These are phyloP conservation scores for Mrakia hoshinonis DNA, from an alignment of 768 basidiomycete genomes.

Conservation along the genomic window DNA sequence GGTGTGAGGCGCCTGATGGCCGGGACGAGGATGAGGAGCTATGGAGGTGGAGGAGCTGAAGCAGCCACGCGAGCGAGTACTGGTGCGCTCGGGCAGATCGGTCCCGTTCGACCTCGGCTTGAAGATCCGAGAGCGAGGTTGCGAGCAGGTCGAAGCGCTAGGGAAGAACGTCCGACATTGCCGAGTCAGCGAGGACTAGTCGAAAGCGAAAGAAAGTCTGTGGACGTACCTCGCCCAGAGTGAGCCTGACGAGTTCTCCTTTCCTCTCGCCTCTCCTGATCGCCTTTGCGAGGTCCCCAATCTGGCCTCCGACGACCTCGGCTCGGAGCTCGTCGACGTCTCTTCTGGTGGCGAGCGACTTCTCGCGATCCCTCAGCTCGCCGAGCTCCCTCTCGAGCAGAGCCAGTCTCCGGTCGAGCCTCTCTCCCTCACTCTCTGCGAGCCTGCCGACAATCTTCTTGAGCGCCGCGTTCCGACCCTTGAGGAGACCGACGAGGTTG, in stretches of 20 bases:
- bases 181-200: too few species aligned
- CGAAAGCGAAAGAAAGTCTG: not conserved
- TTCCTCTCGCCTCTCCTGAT: conserved; percentile 16
- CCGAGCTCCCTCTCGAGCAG: conserved; percentile 31
- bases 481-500: conserved; percentile 32
- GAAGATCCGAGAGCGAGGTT: conserved; percentile 7
- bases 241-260: conserved; percentile 19
- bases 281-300: conserved; percentile 8
- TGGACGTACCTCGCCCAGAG: conserved; percentile 17
- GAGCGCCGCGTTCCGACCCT: conserved; percentile 30
- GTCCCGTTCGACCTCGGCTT: conserved; percentile 8
- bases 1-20: not conserved
- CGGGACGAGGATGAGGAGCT: not conserved
- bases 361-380: conserved; percentile 9
- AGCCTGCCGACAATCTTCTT: conserved; percentile 33
- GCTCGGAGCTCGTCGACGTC: conserved; percentile 16
- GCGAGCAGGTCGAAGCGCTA: conserved; percentile 16
- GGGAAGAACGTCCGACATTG: not conserved
- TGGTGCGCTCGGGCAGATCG: not conserved
- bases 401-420: conserved; percentile 29
- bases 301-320: not conserved
- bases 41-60: conserved; percentile 12
- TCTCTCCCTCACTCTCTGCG: conserved; percentile 32
- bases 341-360: conserved; percentile 4
- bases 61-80: conserved; percentile 19